phyloP scores from a whole-genome alignment of 2,329 filamentous ascomycete genomes.

The Colletotrichum sp. region DNA sequence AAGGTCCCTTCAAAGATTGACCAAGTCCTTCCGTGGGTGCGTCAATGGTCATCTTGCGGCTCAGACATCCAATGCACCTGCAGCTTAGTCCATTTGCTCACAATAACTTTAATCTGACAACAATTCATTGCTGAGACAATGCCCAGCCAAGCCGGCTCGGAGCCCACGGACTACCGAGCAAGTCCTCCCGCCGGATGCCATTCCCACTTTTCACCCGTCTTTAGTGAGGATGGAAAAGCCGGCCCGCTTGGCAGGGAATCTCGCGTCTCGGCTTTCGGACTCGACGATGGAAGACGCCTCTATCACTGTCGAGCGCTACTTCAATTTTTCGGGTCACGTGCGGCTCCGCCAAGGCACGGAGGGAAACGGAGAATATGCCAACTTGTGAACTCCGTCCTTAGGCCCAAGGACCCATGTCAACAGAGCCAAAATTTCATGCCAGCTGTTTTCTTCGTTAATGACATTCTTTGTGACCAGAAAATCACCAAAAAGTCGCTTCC shows the following conservation, averaged over 20 bases:
- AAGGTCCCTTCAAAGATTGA: too few relatives aligned
- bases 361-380: background rate
- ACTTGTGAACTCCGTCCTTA: background rate
- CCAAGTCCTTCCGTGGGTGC: background rate
- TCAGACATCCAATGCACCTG: background rate
- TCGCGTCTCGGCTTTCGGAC: background rate
- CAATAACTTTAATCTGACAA: background rate
- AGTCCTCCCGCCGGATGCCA: background rate
- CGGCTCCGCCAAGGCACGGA: background rate
- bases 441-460: background rate
- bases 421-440: background rate
- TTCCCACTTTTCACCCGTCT: background rate
- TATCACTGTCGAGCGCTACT: background rate
- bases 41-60: background rate
- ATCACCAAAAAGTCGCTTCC: too few relatives aligned
- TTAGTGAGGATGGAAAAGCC: background rate
- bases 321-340: background rate
- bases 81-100: fast-evolving
- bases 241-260: background rate
- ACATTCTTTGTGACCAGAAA: background rate
- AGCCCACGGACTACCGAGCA: background rate
- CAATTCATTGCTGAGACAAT: background rate
- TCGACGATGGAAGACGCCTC: background rate
- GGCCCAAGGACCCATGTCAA: background rate
- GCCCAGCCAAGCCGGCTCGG: background rate